Conservation (phyloP, 2,329 filamentous ascomycete species). For the Penicillium sp. region DNA sequence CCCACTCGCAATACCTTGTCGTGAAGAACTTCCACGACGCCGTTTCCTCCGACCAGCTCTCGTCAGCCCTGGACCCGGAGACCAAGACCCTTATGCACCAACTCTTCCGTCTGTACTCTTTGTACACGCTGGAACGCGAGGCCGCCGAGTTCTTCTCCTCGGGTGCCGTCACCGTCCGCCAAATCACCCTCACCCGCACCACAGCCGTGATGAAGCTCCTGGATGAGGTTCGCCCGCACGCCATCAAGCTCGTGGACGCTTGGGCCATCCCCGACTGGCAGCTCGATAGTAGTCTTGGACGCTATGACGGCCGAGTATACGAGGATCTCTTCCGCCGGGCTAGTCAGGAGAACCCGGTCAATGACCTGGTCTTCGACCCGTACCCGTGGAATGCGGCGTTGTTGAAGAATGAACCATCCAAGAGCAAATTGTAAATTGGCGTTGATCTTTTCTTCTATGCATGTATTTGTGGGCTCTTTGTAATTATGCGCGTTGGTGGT, state of each 20-base stretch:
- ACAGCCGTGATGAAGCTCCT: constrained; percentile 64
- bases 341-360: constrained; percentile 66
- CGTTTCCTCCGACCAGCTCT: constrained; percentile 52
- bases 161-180: constrained; percentile 62
- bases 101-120: constrained; percentile 60
- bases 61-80: constrained; percentile 51
- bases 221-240: constrained; percentile 66
- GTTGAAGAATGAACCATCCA: constrained; percentile 50
- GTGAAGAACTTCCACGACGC: constrained; percentile 73
- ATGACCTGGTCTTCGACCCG: constrained; percentile 64
- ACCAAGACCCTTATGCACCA: constrained; percentile 58
- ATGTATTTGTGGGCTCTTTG: too few species aligned
- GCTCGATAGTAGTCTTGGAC: constrained; percentile 63
- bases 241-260: constrained; percentile 63
- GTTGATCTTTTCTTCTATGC: constrained; percentile 9
- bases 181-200: constrained; percentile 63
- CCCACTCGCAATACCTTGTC: constrained; percentile 69
- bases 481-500: too few species aligned
- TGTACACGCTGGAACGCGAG: constrained; percentile 63
- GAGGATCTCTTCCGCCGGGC: constrained; percentile 70
- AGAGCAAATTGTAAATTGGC: constrained; percentile 35
- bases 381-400: constrained; percentile 59
- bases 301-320: constrained; percentile 69
- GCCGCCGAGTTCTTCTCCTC: constrained; percentile 67
- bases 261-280: constrained; percentile 78